Percentiles rank a stretch among this genome's conserved stretches.
These are phyloP conservation scores for Volvox carteri DNA, from an alignment of 163 green algal species.

Conservation along the genomic window DNA sequence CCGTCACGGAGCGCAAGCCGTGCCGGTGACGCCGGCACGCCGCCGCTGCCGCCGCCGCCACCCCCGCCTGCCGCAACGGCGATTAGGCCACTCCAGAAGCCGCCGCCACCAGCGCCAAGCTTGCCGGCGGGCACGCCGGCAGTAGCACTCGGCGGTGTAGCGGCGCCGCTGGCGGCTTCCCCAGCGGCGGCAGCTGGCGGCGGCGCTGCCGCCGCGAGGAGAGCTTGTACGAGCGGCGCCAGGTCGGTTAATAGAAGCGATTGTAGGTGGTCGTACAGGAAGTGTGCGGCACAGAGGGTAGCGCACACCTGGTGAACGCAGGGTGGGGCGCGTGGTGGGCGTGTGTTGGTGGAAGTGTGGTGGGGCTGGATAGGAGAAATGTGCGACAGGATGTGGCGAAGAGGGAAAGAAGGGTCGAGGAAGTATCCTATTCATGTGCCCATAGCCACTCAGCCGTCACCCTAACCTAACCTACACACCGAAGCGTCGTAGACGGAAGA, in stretches of 20 bases:
- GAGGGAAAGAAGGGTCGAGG: too few relatives aligned
- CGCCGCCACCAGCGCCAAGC: conserved; percentile 34
- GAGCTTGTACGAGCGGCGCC: conserved; percentile 25
- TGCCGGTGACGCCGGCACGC: not conserved
- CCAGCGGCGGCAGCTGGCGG: not conserved
- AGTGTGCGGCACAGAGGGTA: conserved; percentile 28
- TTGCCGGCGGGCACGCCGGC: not conserved
- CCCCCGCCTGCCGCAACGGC: not conserved
- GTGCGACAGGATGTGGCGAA: too few relatives aligned
- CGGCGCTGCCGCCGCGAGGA: not conserved
- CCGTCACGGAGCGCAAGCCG: conserved; percentile 34
- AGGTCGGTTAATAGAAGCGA: conserved; percentile 43
- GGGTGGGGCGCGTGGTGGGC: not conserved
- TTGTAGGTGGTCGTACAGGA: conserved; percentile 35
- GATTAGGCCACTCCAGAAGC: conserved; percentile 44
- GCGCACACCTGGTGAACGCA: conserved; percentile 34
- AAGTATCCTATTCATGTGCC: too few relatives aligned
- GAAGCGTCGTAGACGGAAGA: too few relatives aligned
- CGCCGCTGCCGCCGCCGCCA: conserved; percentile 11
- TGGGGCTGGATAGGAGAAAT: too few relatives aligned
- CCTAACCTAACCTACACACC: too few relatives aligned
- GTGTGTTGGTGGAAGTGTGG: not conserved
- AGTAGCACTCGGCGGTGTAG: too few relatives aligned
- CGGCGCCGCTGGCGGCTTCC: not conserved
- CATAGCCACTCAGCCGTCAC: too few relatives aligned